Base-by-base conservation (phyloP, 2,329 filamentous ascomycete species). In the Diaporthe humulicola region DNA sequence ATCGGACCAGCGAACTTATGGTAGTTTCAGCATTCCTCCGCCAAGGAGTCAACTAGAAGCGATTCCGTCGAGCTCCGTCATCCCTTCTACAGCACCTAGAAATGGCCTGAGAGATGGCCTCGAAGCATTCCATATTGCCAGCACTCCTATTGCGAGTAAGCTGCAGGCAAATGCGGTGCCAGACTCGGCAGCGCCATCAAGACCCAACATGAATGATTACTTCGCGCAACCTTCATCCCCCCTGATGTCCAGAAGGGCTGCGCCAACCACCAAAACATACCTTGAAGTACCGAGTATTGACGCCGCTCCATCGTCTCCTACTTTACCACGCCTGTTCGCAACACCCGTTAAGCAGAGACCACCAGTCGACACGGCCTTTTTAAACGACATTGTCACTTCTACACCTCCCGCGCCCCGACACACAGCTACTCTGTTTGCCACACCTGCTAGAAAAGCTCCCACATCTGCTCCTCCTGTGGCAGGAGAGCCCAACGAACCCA, bases 161-260 rank as follows among this genome's bases (percentile, higher is more conserved):
- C 57, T 81, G 48, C 77, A 79, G 45, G 79, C 78, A 42, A 83
- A 80, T 3, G 80, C 81, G 2, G 73, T 75, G 40, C 75, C 77
- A 28, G 56, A 64, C 28, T 76, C 78, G 6, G 66, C 74, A 30
- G 70, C 69, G 33, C 40, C 67, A 4, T 36, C 58, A 33, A 36
- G 57, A 48, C 56, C 67, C 12, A 56, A 28, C 10, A 15, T 42
- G 12, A 70, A 74, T 54, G 71, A 69, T 45, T 73, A 33, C 30
- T 75, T 50, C 25, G 71, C 75, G 45, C 77, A 73, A 28, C 74
- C 75, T 33, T 76, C 77, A 17, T 79, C 78, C 3, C 78, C 78
- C 7, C 45, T 77, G 15, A 74, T 76, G 61, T 38, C 76, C 2
- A 73, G 74, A 52, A 77, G 73, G 70, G 60, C 70, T 19, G 64